Conservation (phyloP, 352 stramenopile genomes). For the Globisporangium cystogenes region DNA sequence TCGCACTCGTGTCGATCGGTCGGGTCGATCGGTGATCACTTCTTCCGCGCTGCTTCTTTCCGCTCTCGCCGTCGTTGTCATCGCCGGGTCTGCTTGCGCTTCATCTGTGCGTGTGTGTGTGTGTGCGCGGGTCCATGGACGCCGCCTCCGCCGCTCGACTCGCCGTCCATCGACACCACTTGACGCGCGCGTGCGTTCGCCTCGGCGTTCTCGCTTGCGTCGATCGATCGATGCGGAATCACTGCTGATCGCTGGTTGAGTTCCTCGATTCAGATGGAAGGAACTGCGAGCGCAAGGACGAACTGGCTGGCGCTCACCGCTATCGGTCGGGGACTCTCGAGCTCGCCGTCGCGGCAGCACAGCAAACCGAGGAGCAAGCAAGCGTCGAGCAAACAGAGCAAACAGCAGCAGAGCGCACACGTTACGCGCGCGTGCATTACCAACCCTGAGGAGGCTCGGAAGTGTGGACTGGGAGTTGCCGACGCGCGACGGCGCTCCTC, state of each 20-base stretch:
- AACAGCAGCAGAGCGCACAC: no score
- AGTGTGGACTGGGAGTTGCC: background rate
- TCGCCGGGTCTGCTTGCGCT: background rate
- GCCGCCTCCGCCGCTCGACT: background rate
- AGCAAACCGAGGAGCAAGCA: background rate
- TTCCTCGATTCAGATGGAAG: no score
- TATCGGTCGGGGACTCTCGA: no score
- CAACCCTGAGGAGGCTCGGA: background rate
- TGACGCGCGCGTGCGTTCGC: background rate
- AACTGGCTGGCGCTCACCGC: no score
- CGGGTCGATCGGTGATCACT: background rate
- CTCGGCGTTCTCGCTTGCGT: no score
- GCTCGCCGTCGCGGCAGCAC: no score
- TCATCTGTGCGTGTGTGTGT: background rate
- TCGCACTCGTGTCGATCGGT: no score
- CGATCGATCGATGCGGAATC: no score
- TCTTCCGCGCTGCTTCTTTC: background rate
- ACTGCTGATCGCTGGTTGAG: no score
- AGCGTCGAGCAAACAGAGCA: background rate
- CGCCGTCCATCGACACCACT: background rate
- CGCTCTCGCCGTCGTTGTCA: background rate
- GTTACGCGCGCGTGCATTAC: background rate
- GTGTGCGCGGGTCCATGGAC: background rate
- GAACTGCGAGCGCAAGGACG: no score
- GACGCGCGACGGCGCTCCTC: background rate